These are phyloP conservation scores for Alternaria consortialis DNA, from an alignment of 2,329 filamentous ascomycete genomes.

Conservation along the genomic window DNA sequence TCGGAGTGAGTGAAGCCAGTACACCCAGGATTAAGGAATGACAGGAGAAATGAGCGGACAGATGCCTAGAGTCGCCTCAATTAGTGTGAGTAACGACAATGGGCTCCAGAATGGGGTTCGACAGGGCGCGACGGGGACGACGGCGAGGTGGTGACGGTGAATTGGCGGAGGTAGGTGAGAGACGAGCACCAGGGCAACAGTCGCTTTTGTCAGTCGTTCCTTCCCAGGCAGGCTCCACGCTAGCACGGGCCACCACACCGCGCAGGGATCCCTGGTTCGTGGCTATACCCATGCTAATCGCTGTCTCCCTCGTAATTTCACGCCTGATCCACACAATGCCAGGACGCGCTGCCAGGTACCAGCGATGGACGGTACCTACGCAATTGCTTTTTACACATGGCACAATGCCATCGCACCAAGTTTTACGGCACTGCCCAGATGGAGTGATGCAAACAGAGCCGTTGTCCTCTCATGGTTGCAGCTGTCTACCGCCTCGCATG, in stretches of 20 bases:
- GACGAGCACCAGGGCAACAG: conserved; percentile 29
- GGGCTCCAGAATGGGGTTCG: conserved; percentile 38
- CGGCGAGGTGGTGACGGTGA: conserved; percentile 34
- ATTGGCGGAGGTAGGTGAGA: conserved; percentile 31
- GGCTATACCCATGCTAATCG: conserved; percentile 14
- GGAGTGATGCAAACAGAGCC: background rate
- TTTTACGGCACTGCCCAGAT: no score
- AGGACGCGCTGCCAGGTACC: conserved; percentile 12
- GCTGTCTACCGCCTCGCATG: background rate
- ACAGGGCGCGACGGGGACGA: conserved; percentile 28
- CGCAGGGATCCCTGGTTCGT: conserved; percentile 21
- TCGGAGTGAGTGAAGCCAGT: conserved; percentile 46
- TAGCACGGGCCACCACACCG: conserved; percentile 4
- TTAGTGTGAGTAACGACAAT: conserved; percentile 43
- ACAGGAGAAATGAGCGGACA: conserved; percentile 50
- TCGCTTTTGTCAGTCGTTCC: conserved; percentile 33
- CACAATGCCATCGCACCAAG: background rate
- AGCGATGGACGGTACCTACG: background rate
- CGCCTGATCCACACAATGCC: conserved; percentile 14
- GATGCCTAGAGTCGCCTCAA: conserved; percentile 44
- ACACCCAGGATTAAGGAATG: conserved; percentile 52
- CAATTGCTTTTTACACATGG: conserved; percentile 1
- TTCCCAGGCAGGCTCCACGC: conserved; percentile 19
- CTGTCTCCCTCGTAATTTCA: conserved; percentile 25
- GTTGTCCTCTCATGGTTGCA: background rate